Evolutionary conservation across 352 stramenopile genomes (phyloP), one percentile per base, ranked within the genome.

Genomic region (Phytophthora hibernalis): DNA sequence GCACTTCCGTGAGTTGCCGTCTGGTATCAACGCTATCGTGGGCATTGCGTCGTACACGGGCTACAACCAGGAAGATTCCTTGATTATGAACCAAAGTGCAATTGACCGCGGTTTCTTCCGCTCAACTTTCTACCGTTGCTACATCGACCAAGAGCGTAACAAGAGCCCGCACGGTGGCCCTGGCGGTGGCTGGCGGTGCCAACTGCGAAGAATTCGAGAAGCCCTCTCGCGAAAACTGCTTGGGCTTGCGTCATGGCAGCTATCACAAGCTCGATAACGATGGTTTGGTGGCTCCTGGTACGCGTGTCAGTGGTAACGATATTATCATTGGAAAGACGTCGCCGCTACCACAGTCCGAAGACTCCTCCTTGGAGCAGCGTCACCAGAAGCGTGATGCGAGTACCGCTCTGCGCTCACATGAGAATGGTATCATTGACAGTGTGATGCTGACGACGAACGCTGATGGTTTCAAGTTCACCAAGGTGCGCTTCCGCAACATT

Each of bases 1-100:
- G 59, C 93, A 99, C 73, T 97, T 97, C 76, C 88, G 97, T 64
- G 97, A 99, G 67, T 79, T 99, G n/a, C 98, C 98, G 20, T 98
- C 95, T 43, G 98, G 98, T 51, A 97, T 99, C 47, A 99, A 99
- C 75, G 96, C 96, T 44, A 97, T 99, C 60, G 87, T 96, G 37
- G 87, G 79, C 35, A 94, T 96, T 70, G 84, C 85, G 18, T 91
- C 83, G 1, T 96, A 96, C 77, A 93, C 87, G n/a, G 88, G 88
- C 8, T 99, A 99, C 90, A 99, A 99, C 77, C 95, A 99, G 71
- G 98, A 99, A 92, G 98, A 99, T 93, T 99, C 97, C 26, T 78
- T 99, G 54, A 99, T 99, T 80, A 98, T 99, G 94, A 99, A 99
- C 82, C 97, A 99, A 74, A 98, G 89, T 75, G 96, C 97, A 13